Evolutionary conservation across 2,329 filamentous ascomycete genomes (phyloP).

Genomic region (Rutstroemia sp.): DNA sequence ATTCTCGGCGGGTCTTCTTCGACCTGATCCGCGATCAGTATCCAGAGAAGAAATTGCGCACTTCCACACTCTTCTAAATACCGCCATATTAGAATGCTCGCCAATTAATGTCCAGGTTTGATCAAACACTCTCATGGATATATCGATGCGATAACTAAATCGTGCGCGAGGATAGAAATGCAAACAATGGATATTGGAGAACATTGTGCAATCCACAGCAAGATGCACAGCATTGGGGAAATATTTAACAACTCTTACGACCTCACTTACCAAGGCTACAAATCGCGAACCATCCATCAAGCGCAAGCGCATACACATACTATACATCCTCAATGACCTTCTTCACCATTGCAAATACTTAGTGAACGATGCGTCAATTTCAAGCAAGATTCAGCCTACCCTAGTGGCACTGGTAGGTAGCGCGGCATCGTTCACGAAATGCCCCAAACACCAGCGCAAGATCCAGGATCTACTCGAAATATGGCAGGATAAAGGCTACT

Average conservation of each 20-base stretch:
- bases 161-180: constrained; percentile 58
- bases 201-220: constrained; percentile 60
- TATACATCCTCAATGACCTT: constrained; percentile 74
- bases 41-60: constrained; percentile 61
- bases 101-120: constrained; percentile 82
- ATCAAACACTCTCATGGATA: constrained; percentile 29
- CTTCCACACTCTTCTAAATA: constrained; percentile 60
- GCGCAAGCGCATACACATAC: constrained; percentile 64
- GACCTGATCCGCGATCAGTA: constrained; percentile 64
- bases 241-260: constrained; percentile 64
- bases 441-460: constrained; percentile 59
- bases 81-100: constrained; percentile 64
- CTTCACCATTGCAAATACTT: constrained; percentile 60
- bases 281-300: constrained; percentile 47
- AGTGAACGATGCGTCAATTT: constrained; percentile 43
- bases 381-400: constrained; percentile 47
- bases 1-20: constrained; percentile 66
- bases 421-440: constrained; percentile 50
- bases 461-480: constrained; percentile 56
- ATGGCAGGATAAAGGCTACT: constrained; percentile 64
- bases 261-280: constrained; percentile 40
- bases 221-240: constrained; percentile 65
- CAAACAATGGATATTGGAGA: constrained; percentile 75
- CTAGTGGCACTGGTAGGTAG: constrained; percentile 55
- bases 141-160: constrained; percentile 32